Percentiles rank a stretch among this genome's conserved stretches.
phyloP scores from a whole-genome alignment of 192 early-diverging fungal species.

The Coemansia sp. region DNA sequence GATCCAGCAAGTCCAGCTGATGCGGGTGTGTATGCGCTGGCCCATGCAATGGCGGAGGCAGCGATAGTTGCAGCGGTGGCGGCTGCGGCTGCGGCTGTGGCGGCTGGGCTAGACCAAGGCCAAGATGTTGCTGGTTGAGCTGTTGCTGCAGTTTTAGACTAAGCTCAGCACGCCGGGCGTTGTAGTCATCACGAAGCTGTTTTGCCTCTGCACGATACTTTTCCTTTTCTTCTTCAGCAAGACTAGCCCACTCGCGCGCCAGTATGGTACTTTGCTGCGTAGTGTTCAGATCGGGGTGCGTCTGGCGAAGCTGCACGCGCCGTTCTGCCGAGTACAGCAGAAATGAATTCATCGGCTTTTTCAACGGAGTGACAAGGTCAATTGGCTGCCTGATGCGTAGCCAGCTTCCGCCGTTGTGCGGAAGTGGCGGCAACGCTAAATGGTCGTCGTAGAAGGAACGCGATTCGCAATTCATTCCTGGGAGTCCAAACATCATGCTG shows the following conservation, averaged over 20 bases:
- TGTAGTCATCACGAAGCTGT: constrained; percentile 64
- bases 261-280: constrained; percentile 66
- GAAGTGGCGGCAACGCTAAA: constrained; percentile 32
- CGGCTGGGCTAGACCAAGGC: constrained; percentile 27
- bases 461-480: constrained; percentile 28
- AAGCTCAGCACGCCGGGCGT: constrained; percentile 56
- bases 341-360: constrained; percentile 70
- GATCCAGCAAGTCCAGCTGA: constrained; percentile 26
- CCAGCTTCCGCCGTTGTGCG: constrained; percentile 37
- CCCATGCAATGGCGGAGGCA: constrained; percentile 3
- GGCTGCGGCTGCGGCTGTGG: constrained; percentile 12
- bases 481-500: constrained; percentile 49
- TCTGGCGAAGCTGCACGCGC: constrained; percentile 63
- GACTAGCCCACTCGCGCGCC: constrained; percentile 66
- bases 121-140: constrained; percentile 57
- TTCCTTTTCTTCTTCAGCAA: constrained; percentile 59
- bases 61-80: constrained; percentile 1
- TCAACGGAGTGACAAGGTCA: constrained; percentile 57
- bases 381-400: constrained; percentile 50
- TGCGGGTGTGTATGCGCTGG: constrained; percentile 17
- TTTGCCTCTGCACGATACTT: constrained; percentile 59
- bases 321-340: constrained; percentile 66
- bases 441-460: constrained; percentile 47
- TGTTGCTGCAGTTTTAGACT: constrained; percentile 59
- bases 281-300: constrained; percentile 60